Conservation (phyloP, 129 eudicot genomes). For the Flaveria robusta region DNA sequence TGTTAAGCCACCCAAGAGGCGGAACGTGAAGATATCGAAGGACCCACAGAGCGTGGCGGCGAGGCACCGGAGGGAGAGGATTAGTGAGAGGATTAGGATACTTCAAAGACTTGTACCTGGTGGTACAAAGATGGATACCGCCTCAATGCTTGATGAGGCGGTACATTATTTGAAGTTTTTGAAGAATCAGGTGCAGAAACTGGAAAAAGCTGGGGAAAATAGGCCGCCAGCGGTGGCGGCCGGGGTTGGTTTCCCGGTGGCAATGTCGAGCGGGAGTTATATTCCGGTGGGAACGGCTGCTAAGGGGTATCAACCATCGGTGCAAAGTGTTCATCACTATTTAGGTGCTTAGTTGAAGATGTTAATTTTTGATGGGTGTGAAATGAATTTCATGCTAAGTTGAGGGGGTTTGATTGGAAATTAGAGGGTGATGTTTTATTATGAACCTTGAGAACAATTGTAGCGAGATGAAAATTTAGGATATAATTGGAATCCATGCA, state of each 20-base stretch:
- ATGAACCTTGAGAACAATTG: not conserved
- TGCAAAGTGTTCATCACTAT: slow-evolving; percentile 52
- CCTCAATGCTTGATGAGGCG: slow-evolving; percentile 92
- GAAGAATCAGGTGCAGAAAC: slow-evolving; percentile 77
- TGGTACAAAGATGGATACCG: slow-evolving; percentile 96
- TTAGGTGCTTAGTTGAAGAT: slow-evolving; percentile 44
- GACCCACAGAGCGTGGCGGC: slow-evolving; percentile 96
- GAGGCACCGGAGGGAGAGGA: slow-evolving; percentile 82
- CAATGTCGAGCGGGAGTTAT: slow-evolving; percentile 63
- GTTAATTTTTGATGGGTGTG: slow-evolving; percentile 18
- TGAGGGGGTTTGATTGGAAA: slow-evolving; percentile 29
- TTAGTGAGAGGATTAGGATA: slow-evolving; percentile 83
- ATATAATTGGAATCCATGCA: slow-evolving; percentile 38
- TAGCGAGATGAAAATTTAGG: slow-evolving; percentile 25
- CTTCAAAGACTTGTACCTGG: slow-evolving; percentile 94
- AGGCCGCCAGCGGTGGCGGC: slow-evolving; percentile 35
- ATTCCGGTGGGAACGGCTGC: slow-evolving; percentile 39
- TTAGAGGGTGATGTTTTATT: slow-evolving; percentile 23
- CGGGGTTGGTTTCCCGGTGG: slow-evolving; percentile 78
- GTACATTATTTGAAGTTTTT: slow-evolving; percentile 83
- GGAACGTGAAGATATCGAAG: slow-evolving; percentile 85
- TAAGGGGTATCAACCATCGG: slow-evolving; percentile 36
- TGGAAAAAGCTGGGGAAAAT: slow-evolving; percentile 58
- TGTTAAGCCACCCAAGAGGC: slow-evolving; percentile 72
- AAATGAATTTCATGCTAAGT: slow-evolving; percentile 33